Evolutionary conservation across 2,329 filamentous ascomycete species (phyloP).

Genomic region (Daldinia sp.): DNA sequence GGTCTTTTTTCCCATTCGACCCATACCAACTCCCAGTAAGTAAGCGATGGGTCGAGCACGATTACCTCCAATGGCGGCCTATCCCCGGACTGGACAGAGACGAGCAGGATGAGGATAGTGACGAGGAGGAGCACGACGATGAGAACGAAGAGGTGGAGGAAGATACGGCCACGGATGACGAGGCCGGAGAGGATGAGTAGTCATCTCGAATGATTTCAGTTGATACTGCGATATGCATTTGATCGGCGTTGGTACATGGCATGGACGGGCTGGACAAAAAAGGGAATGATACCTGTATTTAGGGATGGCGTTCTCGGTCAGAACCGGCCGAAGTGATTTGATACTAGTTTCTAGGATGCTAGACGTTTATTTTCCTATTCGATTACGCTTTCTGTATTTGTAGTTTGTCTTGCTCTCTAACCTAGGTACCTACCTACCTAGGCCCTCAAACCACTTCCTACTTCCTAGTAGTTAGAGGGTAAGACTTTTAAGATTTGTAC

Average conservation of each 20-base stretch:
- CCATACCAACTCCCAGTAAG: constrained; percentile 92
- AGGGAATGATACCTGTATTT: constrained; percentile 42
- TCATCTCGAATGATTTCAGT: constrained; percentile 9
- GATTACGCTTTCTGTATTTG: background rate
- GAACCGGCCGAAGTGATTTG: constrained; percentile 14
- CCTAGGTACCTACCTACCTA: constrained; percentile 4
- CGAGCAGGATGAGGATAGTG: constrained; percentile 60
- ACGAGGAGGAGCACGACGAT: constrained; percentile 59
- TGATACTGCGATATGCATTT: constrained; percentile 41
- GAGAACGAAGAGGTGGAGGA: constrained; percentile 63
- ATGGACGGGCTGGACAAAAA: constrained; percentile 32
- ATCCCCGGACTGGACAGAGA: constrained; percentile 75
- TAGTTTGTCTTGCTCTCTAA: background rate
- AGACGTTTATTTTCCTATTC: background rate
- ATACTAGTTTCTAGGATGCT: constrained; percentile 17
- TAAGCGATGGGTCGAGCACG: constrained; percentile 85
- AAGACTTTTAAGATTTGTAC: background rate
- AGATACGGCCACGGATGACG: constrained; percentile 64
- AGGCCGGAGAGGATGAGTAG: constrained; percentile 57
- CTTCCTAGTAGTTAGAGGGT: background rate
- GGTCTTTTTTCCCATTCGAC: constrained; percentile 97
- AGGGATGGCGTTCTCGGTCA: constrained; percentile 29
- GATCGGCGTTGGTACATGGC: constrained; percentile 39
- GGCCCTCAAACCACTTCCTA: no score
- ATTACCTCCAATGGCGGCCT: constrained; percentile 85